Conservation (phyloP, 768 basidiomycete species). For the Termitomyces sp. region DNA sequence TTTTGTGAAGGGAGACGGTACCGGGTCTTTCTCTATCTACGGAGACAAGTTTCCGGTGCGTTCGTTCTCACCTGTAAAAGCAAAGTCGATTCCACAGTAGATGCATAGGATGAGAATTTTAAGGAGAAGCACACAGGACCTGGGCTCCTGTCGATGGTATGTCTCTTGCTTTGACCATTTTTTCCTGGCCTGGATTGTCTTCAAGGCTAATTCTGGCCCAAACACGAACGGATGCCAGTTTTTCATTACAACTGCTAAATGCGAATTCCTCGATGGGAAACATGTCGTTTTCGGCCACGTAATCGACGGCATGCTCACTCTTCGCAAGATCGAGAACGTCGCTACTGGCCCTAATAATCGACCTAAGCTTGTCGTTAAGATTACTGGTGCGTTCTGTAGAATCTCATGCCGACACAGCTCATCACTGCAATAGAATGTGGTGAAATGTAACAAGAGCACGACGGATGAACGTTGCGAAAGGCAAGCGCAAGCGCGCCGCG, state of each 20-base stretch:
- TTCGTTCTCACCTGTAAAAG: slow-evolving; percentile 2
- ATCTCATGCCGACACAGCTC: not conserved
- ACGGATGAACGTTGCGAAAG: not conserved
- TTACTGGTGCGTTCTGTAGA: slow-evolving; percentile 50
- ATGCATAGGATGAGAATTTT: slow-evolving; percentile 86
- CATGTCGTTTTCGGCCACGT: slow-evolving; percentile 92
- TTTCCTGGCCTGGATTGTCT: not conserved
- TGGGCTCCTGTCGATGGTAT: slow-evolving; percentile 88
- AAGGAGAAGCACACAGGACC: slow-evolving; percentile 81
- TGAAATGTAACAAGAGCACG: slow-evolving; percentile 2
- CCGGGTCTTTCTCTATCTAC: slow-evolving; percentile 95
- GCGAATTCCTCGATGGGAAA: slow-evolving; percentile 93
- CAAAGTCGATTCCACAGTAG: not conserved
- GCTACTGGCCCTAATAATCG: slow-evolving; percentile 87
- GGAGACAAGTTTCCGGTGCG: slow-evolving; percentile 88
- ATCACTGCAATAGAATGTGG: slow-evolving; percentile 5
- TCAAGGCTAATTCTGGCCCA: slow-evolving; percentile 91
- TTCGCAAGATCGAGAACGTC: slow-evolving; percentile 95
- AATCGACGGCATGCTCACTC: slow-evolving; percentile 89
- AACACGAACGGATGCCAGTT: slow-evolving; percentile 98
- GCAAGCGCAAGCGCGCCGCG: not conserved
- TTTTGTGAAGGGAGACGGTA: slow-evolving; percentile 92
- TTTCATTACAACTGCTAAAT: slow-evolving; percentile 94
- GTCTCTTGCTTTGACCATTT: slow-evolving; percentile 6
- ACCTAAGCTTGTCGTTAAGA: slow-evolving; percentile 85